Base-by-base conservation (phyloP, 495 filamentous ascomycete genomes). In the Parachaetomium inaequale region DNA sequence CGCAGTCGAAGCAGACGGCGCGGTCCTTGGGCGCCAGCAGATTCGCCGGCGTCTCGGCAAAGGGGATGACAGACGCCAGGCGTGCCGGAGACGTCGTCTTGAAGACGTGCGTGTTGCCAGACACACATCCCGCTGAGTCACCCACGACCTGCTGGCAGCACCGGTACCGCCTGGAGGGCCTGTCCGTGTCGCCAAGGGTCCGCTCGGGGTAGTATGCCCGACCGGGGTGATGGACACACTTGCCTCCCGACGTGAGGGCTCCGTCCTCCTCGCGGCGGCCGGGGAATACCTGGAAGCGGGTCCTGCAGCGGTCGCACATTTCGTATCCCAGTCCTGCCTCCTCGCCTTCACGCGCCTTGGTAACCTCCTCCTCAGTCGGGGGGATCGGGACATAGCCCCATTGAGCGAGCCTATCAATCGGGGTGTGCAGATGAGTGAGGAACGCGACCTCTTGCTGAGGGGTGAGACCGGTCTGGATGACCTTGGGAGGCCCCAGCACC, bases 221-320 rank as follows among this genome's bases (percentile, higher is more conserved):
- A 10, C 85, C 90, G 45, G 82, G 87, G 71, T 98, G 94, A 71
- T 92, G 86, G 0, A 75, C 84, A 75, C 94, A 99, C 21, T 72
- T 68, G 0, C 93, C 92, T 32, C 89, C 88, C 4, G 83, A 86
- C 0, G 93, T 82, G 42, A 97, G 78, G 2, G 86, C 82, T 2
- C 93, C 94, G 66, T 98, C 94, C 58, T 84, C 83, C 55, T 84
- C 82, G 51, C 91, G 82, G 36, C 94, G 87, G 17, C 91, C 91
- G 7, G 93, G 91, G 66, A 95, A 98, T 17, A 96, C 91, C 72
- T 96, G 92, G 68, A 99, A 98, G 29, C 93, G 85, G 23, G 82
- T 84, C 25, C 75, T 79, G 73, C 94, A 99, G 15, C 94, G 87
- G 68, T 96, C 93, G 68, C 94, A 99, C 17, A 81, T 74, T 74